phyloP scores from a whole-genome alignment of 148 eudicot genomes.

The Vaccinium darrowii region DNA sequence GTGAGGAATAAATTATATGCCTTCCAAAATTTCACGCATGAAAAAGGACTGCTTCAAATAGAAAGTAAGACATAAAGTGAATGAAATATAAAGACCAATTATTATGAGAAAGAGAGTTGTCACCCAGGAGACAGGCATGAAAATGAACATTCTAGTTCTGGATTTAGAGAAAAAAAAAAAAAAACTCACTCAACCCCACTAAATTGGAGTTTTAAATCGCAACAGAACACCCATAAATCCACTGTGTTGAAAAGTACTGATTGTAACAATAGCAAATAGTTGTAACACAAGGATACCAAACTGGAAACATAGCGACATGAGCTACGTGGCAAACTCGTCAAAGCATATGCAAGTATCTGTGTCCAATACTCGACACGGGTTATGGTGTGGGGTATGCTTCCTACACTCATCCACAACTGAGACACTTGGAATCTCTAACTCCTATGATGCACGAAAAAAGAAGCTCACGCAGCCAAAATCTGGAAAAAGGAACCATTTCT shows the following conservation, averaged over 20 bases:
- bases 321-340: neutral
- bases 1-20: neutral
- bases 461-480: neutral
- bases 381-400: neutral
- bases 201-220: neutral
- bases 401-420: neutral
- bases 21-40: neutral
- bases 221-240: neutral
- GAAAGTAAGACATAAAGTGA: neutral
- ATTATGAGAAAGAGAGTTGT: neutral
- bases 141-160: neutral
- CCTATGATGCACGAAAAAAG: neutral
- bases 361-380: neutral
- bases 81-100: neutral
- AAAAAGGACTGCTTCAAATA: neutral
- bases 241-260: neutral
- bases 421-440: neutral
- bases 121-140: neutral
- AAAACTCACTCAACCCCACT: neutral
- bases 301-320: neutral
- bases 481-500: neutral
- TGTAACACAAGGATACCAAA: neutral
- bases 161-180: neutral
- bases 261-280: neutral
- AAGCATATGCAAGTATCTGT: neutral